Evolutionary conservation across 73 alveolate genomes (phyloP).

Genomic region (Stentor coeruleus): DNA sequence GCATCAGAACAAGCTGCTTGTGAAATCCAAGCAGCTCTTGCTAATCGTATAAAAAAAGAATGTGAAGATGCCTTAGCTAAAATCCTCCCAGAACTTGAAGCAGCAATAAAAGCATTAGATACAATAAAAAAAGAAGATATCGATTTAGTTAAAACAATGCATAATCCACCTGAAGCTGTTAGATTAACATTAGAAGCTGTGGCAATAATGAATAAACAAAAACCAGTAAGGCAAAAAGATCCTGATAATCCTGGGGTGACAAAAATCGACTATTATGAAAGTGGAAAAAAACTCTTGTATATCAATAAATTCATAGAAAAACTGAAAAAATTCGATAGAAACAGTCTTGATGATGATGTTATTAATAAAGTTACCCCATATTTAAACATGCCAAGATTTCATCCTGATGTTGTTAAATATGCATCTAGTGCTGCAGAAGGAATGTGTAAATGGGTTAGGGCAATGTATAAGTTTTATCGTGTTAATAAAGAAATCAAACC

Average conservation of each 20-base stretch:
- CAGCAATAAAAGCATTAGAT: slow-evolving; percentile 85
- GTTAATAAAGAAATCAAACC: slow-evolving; percentile 90
- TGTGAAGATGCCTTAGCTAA: slow-evolving; percentile 81
- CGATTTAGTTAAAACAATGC: slow-evolving; percentile 85
- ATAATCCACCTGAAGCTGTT: slow-evolving; percentile 92
- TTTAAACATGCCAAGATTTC: slow-evolving; percentile 54
- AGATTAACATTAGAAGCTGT: slow-evolving; percentile 82
- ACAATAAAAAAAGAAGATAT: slow-evolving; percentile 80
- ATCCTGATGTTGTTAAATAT: slow-evolving; percentile 63
- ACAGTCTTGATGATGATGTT: slow-evolving; percentile 60
- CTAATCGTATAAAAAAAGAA: slow-evolving; percentile 75
- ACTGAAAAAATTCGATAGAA: slow-evolving; percentile 67
- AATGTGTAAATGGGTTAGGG: slow-evolving; percentile 75
- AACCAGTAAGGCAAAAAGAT: slow-evolving; percentile 65
- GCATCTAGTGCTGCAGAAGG: slow-evolving; percentile 89
- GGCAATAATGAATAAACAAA: slow-evolving; percentile 63
- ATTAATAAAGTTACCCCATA: slow-evolving; percentile 57
- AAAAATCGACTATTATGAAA: slow-evolving; percentile 77
- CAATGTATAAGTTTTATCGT: slow-evolving; percentile 66
- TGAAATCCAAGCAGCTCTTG: slow-evolving; percentile 71
- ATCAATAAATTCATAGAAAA: slow-evolving; percentile 53
- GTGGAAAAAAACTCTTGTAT: slow-evolving; percentile 67
- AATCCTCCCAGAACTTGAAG: slow-evolving; percentile 87
- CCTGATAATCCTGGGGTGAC: slow-evolving; percentile 36
- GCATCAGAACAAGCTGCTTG: slow-evolving; percentile 87